Percentiles rank a stretch among this genome's conserved stretches.
These are phyloP conservation scores for Fusarium nematophilum DNA, from an alignment of 2,329 filamentous ascomycete genomes.

Conservation along the genomic window DNA sequence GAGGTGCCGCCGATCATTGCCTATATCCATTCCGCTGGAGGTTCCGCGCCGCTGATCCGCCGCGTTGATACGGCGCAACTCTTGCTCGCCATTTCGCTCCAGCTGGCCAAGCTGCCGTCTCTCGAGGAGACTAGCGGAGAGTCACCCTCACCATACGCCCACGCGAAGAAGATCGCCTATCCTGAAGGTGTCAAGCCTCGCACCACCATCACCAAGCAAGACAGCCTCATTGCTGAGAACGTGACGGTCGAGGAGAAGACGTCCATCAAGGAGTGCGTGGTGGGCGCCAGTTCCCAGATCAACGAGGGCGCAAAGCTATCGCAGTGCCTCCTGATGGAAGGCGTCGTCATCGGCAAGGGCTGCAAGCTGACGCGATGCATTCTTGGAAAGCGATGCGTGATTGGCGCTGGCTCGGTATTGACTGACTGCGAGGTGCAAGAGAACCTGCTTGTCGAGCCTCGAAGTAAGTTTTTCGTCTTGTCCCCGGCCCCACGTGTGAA, in stretches of 20 bases:
- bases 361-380: constrained; percentile 90
- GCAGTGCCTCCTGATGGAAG: constrained; percentile 94
- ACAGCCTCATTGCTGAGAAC: constrained; percentile 88
- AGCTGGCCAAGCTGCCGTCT: constrained; percentile 85
- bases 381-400: constrained; percentile 80
- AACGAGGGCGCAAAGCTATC: constrained; percentile 85
- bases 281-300: constrained; percentile 89
- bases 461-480: constrained; percentile 65
- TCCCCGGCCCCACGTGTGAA: constrained; percentile 1
- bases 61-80: constrained; percentile 89
- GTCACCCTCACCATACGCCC: constrained; percentile 77
- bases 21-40: constrained; percentile 77
- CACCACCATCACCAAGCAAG: constrained; percentile 83
- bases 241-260: constrained; percentile 89
- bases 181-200: constrained; percentile 83
- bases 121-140: constrained; percentile 71
- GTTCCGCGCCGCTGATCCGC: constrained; percentile 74
- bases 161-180: constrained; percentile 83
- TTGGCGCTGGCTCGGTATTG: constrained; percentile 84
- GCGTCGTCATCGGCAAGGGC: constrained; percentile 83
- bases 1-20: constrained; percentile 79
- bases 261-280: constrained; percentile 91
- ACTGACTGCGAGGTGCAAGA: constrained; percentile 95
- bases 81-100: constrained; percentile 83
- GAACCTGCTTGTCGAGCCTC: constrained; percentile 86